Conservation (phyloP, 805 yeast species). For the Yamadazyma philogaea region DNA sequence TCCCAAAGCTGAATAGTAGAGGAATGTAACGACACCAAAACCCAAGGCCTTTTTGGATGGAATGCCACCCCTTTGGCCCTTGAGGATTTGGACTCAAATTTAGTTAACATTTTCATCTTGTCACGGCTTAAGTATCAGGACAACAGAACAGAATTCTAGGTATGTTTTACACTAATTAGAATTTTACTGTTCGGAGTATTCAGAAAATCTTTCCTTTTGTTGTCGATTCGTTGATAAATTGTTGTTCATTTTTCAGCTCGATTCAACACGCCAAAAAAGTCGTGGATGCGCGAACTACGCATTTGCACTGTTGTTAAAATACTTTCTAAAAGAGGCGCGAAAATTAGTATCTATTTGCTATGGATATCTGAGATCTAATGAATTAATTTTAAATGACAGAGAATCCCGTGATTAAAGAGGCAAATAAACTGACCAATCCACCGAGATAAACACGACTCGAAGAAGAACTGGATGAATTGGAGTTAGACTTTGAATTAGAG, state of each 20-base stretch:
- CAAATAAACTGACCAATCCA: conserved; percentile 19
- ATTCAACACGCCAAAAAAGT: conserved; percentile 11
- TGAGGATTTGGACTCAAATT: conserved; percentile 96
- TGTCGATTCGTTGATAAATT: conserved; percentile 13
- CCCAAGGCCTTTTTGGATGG: conserved; percentile 96
- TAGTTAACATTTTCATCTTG: conserved; percentile 71
- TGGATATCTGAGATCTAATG: background rate
- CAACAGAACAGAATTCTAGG: background rate
- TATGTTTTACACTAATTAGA: conserved; percentile 1
- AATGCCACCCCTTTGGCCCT: conserved; percentile 97
- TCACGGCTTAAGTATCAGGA: conserved; percentile 1
- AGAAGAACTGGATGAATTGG: conserved; percentile 4
- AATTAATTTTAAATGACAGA: conserved; percentile 1
- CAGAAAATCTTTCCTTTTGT: conserved; percentile 7
- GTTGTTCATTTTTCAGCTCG: conserved; percentile 10
- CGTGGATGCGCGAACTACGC: conserved; percentile 2
- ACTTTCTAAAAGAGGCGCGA: background rate
- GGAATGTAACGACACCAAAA: conserved; percentile 88
- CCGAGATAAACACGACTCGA: conserved; percentile 7
- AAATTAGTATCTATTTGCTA: too few relatives aligned
- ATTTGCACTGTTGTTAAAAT: background rate
- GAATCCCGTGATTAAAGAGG: conserved; percentile 21
- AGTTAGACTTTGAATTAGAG: background rate
- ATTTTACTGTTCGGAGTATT: conserved; percentile 5
- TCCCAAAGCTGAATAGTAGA: conserved; percentile 99